Base-by-base conservation (phyloP, 2,329 filamentous ascomycete genomes). In the Xylariomycetidae sp. region DNA sequence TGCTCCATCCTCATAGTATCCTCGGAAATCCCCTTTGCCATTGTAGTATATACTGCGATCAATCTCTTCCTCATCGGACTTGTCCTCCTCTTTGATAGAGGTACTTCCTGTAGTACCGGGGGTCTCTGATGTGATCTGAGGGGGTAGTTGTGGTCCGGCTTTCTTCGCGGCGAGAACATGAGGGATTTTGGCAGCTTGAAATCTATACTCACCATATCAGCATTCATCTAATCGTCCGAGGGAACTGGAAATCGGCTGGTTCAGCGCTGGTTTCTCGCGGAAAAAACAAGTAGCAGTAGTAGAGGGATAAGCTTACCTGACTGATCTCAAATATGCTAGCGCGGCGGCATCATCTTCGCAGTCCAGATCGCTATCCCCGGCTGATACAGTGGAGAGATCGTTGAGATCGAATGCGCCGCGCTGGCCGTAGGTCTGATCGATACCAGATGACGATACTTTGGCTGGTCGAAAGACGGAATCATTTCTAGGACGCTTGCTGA, bases 1-100 rank as follows among this genome's bases (percentile, higher is more conserved):
- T 23, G 86, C 84, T 30, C 88, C 88, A 46, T 94, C 85, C 12
- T 79, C 66, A 55, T 86, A 92, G 51, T 77, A 81, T 9, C 82
- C 84, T 35, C 73, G 62, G 15, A 68, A 63, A 48, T 82, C 75
- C 33, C 71, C 69, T 14, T 59, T 42, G 5, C 67, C 67, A 36
- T 65, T 54, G 7, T 66, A 51, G 49, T 79, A 78, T 26, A 73
- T 66, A 19, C 52, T 56, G 31, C 60, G 56, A 38, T 71, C 65
- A n/a, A n/a, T n/a, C 4, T 56, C 33, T 12, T 45, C 16, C n/a
- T 55, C 48, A 8, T 60, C 54, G 6, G 45, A 45, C 8, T 55
- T 51, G 14, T 45, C 38, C 17, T 59, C 49, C 13, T 43, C 43
- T 27, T 54, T 34, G 4, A 41, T 42, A 20, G 53, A 47, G 14